Base-by-base conservation (phyloP, 805 yeast species). In the Barnettozyma vustinii region DNA sequence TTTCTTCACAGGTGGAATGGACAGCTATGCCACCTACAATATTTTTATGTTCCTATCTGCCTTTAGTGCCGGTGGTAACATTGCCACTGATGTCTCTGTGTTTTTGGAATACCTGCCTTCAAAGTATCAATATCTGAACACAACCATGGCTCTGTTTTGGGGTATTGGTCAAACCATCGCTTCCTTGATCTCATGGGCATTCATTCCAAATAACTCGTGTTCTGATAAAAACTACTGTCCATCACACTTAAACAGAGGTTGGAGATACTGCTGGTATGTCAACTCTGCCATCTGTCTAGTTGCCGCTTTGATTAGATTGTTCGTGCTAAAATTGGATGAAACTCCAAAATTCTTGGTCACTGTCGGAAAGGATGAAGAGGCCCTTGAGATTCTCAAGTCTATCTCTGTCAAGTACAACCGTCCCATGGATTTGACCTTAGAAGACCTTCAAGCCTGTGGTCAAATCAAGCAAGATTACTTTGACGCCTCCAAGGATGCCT, bases 131-230 rank as follows among this genome's bases (percentile, higher is more conserved):
- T 76, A 70, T 66, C 56, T 77, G 51, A 70, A 73, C 45, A 76
- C 81, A 2, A 62, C 74, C 15, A 70, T 78, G 65, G 76, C 80
- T 21, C 63, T 71, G 42, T 80, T 69, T 72, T 79, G 83, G 83
- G 78, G 81, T 47, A 68, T 79, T 42, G 83, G 83, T 46, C 82
- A 77, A 56, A 72, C 80, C 4, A 67, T 78, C 39, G 75, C 79
- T 8, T 66, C 67, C 40, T 57, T 77, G 40, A 56, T 77, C 36
- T 71, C 80, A 1, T 79, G 81, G 79, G 83, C 78, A 1, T 74
- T 75, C 46, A 62, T 79, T 32, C 73, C 81, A 23, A 69, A 71
- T 46, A 63, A 69, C 54, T 71, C 76, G 1, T 78, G 84, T 59
- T 57, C 62, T 13, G 58, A 71, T 64, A 50, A 60, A 5, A 71